Conservation (phyloP, 2,329 filamentous ascomycete species). For the Lecanicillium sp. region DNA sequence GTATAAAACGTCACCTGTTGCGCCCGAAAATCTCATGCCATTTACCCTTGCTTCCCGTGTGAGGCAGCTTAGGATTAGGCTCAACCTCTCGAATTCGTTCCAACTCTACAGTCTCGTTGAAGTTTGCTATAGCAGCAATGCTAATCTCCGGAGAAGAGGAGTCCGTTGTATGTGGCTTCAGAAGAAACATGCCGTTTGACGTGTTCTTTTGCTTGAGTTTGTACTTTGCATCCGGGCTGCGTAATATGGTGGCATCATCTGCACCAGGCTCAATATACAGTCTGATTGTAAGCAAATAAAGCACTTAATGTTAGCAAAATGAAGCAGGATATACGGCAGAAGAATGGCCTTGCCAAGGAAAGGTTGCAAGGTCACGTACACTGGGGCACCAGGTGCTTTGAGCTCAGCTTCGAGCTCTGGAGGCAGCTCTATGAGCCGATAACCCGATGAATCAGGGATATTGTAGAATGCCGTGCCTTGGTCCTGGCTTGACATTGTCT, state of each 20-base stretch:
- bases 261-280: slow-evolving; percentile 41
- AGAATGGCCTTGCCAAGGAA: background rate
- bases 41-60: slow-evolving; percentile 34
- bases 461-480: slow-evolving; percentile 43
- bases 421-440: slow-evolving; percentile 55
- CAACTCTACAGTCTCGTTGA: slow-evolving; percentile 56
- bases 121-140: slow-evolving; percentile 42
- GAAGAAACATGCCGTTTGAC: slow-evolving; percentile 55
- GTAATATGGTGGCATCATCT: slow-evolving; percentile 39
- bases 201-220: slow-evolving; percentile 58
- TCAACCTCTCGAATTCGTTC: slow-evolving; percentile 44
- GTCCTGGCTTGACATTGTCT: slow-evolving; percentile 38
- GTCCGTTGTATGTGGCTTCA: slow-evolving; percentile 24
- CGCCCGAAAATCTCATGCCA: slow-evolving; percentile 54
- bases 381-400: slow-evolving; percentile 43
- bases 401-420: slow-evolving; percentile 48
- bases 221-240: slow-evolving; percentile 43
- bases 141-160: slow-evolving; percentile 19
- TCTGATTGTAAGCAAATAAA: slow-evolving; percentile 21
- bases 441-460: slow-evolving; percentile 38
- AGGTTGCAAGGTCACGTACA: slow-evolving; percentile 29
- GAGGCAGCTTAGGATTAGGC: slow-evolving; percentile 14
- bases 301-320: slow-evolving; percentile 4
- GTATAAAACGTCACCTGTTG: slow-evolving; percentile 26
- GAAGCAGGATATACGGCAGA: background rate